These are phyloP conservation scores for Geosmithia morbida DNA, from an alignment of 2,329 filamentous ascomycete genomes.

Conservation along the genomic window DNA sequence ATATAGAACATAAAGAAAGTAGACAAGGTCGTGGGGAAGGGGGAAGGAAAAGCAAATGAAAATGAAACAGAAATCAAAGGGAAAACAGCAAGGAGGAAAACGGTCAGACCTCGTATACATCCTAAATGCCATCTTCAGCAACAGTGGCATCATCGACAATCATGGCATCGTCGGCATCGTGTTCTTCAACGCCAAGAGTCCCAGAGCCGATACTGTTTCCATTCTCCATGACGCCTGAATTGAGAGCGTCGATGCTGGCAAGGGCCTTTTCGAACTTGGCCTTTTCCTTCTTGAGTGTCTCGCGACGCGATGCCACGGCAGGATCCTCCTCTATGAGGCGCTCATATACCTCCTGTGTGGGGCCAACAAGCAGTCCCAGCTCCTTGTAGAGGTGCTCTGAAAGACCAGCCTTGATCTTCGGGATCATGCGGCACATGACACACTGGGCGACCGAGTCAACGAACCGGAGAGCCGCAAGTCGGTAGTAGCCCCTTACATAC, in stretches of 20 bases:
- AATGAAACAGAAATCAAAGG: neutral
- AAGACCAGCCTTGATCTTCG: constrained; percentile 23
- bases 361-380: constrained; percentile 20
- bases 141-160: neutral
- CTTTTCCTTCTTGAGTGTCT: constrained; percentile 25
- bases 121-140: neutral
- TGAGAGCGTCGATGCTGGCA: constrained; percentile 27
- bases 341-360: constrained; percentile 17
- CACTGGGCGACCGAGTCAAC: constrained; percentile 38
- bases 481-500: constrained; percentile 54
- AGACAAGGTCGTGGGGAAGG: too few relatives aligned
- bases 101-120: neutral
- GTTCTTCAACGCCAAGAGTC: neutral
- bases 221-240: constrained; percentile 15
- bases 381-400: constrained; percentile 26
- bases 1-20: too few relatives aligned
- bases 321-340: constrained; percentile 34
- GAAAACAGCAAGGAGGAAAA: neutral
- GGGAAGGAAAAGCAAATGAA: neutral
- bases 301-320: constrained; percentile 23
- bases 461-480: constrained; percentile 49
- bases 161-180: neutral
- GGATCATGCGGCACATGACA: constrained; percentile 33
- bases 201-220: neutral
- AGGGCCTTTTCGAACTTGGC: constrained; percentile 32